phyloP scores from a whole-genome alignment of 106 monocot species.

The Ottelia alismoides region DNA sequence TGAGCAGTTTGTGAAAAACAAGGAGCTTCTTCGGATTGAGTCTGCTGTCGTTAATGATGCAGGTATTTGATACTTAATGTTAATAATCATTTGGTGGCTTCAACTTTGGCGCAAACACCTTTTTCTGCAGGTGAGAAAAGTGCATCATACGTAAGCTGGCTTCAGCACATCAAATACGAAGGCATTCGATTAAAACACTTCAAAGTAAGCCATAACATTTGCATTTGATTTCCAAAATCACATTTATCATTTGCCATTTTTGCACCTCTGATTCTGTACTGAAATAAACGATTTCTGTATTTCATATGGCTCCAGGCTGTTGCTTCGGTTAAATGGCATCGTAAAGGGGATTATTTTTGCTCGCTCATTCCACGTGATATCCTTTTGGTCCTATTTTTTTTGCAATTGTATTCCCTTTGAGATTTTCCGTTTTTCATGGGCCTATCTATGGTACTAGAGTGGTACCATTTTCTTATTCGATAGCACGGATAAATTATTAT shows the following conservation, averaged over 20 bases:
- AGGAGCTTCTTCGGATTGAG: no score
- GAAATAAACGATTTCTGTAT: no score
- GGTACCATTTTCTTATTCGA: no score
- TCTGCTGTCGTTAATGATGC: no score
- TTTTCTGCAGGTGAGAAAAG: slow-evolving; percentile 20
- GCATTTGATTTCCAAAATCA: no score
- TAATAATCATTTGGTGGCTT: slow-evolving; percentile 19
- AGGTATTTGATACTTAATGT: slow-evolving; percentile 50
- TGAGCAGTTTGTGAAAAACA: slow-evolving; percentile 67
- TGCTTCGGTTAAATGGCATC: slow-evolving; percentile 83
- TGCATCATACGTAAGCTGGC: slow-evolving; percentile 57
- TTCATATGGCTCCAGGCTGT: slow-evolving; percentile 42
- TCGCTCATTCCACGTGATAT: slow-evolving; percentile 95
- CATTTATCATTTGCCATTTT: no score
- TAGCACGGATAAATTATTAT: no score
- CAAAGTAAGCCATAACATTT: no score
- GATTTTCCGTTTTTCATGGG: not conserved
- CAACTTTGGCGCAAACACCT: slow-evolving; percentile 23
- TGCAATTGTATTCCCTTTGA: not conserved
- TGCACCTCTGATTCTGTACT: no score
- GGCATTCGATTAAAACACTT: slow-evolving; percentile 68
- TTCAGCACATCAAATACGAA: slow-evolving; percentile 46
- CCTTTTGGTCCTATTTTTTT: slow-evolving; percentile 25
- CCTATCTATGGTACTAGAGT: not conserved
- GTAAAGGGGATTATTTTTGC: slow-evolving; percentile 91